Conservation (phyloP, 2,329 filamentous ascomycete species). For the Sclerotinia sclerotiorum region DNA sequence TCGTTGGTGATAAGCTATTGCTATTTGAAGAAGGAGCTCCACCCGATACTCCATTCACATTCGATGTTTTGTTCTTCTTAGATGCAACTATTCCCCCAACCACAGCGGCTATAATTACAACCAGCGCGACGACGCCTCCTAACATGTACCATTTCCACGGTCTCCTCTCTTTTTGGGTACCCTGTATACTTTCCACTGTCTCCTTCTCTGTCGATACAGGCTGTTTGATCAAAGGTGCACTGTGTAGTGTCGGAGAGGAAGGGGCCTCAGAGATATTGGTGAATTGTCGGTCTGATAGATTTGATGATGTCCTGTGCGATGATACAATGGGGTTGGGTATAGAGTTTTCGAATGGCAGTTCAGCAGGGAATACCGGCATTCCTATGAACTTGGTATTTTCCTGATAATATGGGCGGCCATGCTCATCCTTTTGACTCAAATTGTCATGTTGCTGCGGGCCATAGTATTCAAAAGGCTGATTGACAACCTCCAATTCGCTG, state of each 20-base stretch:
- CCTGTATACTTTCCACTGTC: neutral
- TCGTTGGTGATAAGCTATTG: neutral
- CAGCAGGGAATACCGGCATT: slow-evolving; percentile 10
- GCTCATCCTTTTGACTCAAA: neutral
- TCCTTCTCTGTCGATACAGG: slow-evolving; percentile 1
- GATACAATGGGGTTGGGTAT: neutral
- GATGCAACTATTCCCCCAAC: slow-evolving; percentile 1
- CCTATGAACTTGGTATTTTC: slow-evolving; percentile 18
- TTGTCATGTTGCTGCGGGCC: neutral
- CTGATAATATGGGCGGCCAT: neutral
- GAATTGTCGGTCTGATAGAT: neutral
- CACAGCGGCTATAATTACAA: neutral
- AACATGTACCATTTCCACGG: slow-evolving; percentile 11
- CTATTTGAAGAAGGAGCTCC: neutral
- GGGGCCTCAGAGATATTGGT: neutral
- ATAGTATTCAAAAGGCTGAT: slow-evolving; percentile 16
- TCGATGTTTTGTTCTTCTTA: neutral
- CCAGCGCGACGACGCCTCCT: neutral
- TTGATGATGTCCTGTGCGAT: slow-evolving; percentile 14
- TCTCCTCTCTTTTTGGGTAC: neutral
- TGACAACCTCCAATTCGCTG: slow-evolving; percentile 12
- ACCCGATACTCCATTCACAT: neutral
- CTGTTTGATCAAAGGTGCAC: neutral
- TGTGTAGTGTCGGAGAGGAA: neutral
- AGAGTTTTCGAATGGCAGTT: slow-evolving; percentile 10